phyloP scores from a whole-genome alignment of 768 basidiomycete genomes.

The Suillus ampliporus region DNA sequence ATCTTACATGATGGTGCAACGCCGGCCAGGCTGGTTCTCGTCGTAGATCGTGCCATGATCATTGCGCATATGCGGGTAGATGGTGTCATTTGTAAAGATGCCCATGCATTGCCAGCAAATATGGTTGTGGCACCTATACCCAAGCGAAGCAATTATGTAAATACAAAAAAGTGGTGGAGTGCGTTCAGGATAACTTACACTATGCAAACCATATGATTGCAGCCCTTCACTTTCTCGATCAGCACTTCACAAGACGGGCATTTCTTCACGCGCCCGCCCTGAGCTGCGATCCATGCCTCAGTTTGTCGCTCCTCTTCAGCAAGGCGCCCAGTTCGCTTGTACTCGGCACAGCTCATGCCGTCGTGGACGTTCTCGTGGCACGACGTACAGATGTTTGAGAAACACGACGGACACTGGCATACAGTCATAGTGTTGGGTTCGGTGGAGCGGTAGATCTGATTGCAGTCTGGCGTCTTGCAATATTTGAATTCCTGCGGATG shows the following conservation, averaged over 20 bases:
- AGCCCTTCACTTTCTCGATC: conserved; percentile 75
- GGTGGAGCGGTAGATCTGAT: conserved; percentile 67
- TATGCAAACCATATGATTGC: conserved; percentile 80
- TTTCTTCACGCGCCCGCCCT: conserved; percentile 63
- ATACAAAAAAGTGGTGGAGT: no score
- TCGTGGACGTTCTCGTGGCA: conserved; percentile 70
- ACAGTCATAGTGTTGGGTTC: conserved; percentile 39
- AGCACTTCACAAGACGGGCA: conserved; percentile 73
- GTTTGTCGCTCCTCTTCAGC: conserved; percentile 59
- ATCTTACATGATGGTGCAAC: conserved; percentile 32
- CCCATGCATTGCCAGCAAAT: conserved; percentile 73
- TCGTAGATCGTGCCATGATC: conserved; percentile 39
- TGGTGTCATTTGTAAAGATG: conserved; percentile 38
- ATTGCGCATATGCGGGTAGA: conserved; percentile 46
- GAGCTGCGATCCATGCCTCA: conserved; percentile 59
- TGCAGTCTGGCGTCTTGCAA: conserved; percentile 82
- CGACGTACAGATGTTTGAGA: conserved; percentile 63
- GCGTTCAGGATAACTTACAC: conserved; percentile 21
- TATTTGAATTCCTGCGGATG: conserved; percentile 66
- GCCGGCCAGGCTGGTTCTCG: conserved; percentile 23
- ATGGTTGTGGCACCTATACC: conserved; percentile 67
- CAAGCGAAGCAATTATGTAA: not conserved
- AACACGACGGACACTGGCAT: conserved; percentile 72
- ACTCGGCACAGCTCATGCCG: conserved; percentile 61
- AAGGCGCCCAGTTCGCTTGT: conserved; percentile 34